phyloP scores from a whole-genome alignment of 164 flowering plant genomes.

The Liriodendron chinense region DNA sequence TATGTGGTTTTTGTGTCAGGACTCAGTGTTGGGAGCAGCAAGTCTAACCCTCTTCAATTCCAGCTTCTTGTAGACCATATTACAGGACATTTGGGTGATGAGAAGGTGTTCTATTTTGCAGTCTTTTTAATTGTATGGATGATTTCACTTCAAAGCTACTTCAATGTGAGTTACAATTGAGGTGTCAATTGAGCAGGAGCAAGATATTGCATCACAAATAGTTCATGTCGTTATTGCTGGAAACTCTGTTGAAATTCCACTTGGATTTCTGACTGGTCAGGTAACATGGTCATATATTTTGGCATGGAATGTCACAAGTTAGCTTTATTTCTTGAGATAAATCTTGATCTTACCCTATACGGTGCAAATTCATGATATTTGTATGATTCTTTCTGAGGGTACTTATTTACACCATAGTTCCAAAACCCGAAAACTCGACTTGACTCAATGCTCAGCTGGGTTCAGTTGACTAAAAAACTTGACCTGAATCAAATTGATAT shows the following conservation, averaged over 20 bases:
- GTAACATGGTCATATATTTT: conserved; percentile 21
- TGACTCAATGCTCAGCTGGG: not conserved
- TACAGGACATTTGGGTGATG: conserved; percentile 95
- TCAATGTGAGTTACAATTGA: not conserved
- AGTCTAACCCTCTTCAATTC: conserved; percentile 72
- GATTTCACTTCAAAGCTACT: not conserved
- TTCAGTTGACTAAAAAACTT: not conserved
- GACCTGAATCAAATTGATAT: not conserved
- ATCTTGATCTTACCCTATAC: not conserved
- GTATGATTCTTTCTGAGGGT: not conserved
- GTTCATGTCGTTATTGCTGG: conserved; percentile 91
- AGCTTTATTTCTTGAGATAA: not conserved
- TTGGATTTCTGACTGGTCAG: conserved; percentile 76
- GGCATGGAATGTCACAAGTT: not conserved
- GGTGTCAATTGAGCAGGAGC: conserved; percentile 50
- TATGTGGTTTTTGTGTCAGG: conserved; percentile 90
- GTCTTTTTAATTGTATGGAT: conserved; percentile 4
- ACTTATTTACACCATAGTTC: too few species aligned
- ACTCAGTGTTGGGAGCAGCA: conserved; percentile 61
- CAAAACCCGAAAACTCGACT: too few species aligned
- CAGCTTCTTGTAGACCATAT: conserved; percentile 97
- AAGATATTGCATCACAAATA: conserved; percentile 73
- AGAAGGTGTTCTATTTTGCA: conserved; percentile 45
- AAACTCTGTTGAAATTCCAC: conserved; percentile 71
- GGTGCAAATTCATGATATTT: not conserved